Evolutionary conservation across 331 rosid genomes (phyloP).

Genomic region (Cydonia oblonga): DNA sequence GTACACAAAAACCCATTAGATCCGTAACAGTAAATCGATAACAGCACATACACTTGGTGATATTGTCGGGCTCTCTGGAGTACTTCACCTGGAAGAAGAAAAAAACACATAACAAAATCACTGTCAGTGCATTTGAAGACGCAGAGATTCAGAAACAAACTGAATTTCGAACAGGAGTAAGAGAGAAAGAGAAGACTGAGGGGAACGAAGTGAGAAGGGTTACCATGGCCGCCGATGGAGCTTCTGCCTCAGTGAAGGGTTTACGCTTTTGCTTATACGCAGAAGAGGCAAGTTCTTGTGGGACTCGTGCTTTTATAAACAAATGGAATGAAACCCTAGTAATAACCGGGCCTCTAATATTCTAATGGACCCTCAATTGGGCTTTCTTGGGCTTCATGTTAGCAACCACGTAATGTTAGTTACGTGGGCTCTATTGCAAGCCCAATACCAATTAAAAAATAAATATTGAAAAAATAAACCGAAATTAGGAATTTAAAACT

Average conservation of each 20-base stretch:
- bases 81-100: slow-evolving; percentile 80
- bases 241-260: not conserved
- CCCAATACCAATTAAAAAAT: not conserved
- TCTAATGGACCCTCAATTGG: not conserved
- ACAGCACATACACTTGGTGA: slow-evolving; percentile 55
- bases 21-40: not conserved
- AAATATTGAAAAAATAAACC: too few species aligned
- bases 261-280: not conserved
- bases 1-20: not conserved
- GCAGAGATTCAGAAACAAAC: not conserved
- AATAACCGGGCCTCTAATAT: not conserved
- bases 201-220: not conserved
- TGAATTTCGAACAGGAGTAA: not conserved
- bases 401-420: not conserved
- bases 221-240: slow-evolving; percentile 47
- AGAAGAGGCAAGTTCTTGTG: not conserved
- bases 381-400: not conserved
- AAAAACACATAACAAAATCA: not conserved
- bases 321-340: slow-evolving; percentile 7
- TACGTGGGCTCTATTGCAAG: not conserved
- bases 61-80: slow-evolving; percentile 85
- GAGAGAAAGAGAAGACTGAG: not conserved
- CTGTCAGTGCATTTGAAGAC: not conserved
- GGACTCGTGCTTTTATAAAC: slow-evolving; percentile 12
- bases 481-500: too few species aligned